phyloP scores from a whole-genome alignment of 176 grass and related monocot genomes.

The Carex myosuroides region DNA sequence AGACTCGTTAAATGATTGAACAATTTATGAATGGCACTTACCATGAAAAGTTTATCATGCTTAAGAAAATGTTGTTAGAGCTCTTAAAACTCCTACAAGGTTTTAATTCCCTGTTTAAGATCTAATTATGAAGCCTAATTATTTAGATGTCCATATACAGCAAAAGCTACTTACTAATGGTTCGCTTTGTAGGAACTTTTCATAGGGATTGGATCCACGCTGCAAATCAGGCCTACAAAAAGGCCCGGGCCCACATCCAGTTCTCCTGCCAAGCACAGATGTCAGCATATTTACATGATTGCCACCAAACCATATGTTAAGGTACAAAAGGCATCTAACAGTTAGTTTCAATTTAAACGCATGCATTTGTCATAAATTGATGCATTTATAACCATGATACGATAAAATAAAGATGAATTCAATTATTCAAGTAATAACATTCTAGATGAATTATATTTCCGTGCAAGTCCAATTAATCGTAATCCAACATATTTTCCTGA shows the following conservation, averaged over 20 bases:
- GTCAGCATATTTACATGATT: neutral
- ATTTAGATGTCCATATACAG: too few species aligned
- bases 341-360: neutral
- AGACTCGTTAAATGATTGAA: neutral
- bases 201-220: slow-evolving; percentile 6
- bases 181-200: slow-evolving; percentile 13
- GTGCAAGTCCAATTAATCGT: neutral
- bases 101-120: neutral
- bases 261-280: slow-evolving; percentile 10
- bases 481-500: neutral
- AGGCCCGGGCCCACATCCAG: neutral
- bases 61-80: neutral
- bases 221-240: slow-evolving; percentile 2
- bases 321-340: neutral
- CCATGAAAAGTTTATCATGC: neutral
- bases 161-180: neutral
- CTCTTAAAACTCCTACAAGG: neutral
- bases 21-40: neutral
- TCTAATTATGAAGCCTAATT: neutral
- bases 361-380: neutral
- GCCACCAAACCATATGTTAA: neutral
- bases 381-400: neutral
- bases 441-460: neutral
- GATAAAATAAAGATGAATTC: neutral
- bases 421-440: neutral